Evolutionary conservation across 768 basidiomycete species (phyloP).

Genomic region (Xerocomellus dryophilus): DNA sequence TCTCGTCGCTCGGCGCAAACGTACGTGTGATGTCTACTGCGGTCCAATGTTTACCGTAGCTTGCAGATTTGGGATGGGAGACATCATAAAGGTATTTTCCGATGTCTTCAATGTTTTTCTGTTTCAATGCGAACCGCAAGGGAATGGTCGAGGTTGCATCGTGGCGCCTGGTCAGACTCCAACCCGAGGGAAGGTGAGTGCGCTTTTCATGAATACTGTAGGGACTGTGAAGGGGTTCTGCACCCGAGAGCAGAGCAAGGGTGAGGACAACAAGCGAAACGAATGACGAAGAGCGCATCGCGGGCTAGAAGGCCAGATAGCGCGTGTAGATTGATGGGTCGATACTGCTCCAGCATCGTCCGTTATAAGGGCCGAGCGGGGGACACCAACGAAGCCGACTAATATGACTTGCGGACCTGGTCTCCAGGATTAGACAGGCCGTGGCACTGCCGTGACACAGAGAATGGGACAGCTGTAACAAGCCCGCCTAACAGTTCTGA

Average conservation of each 20-base stretch:
- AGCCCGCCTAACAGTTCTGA: too few species aligned
- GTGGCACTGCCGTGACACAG: too few species aligned
- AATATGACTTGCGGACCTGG: too few species aligned
- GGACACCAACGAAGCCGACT: too few species aligned
- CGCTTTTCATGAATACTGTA: conserved; percentile 43
- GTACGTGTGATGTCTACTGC: conserved; percentile 24
- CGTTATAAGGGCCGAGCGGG: too few species aligned
- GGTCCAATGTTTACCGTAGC: conserved; percentile 47
- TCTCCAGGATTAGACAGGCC: too few species aligned
- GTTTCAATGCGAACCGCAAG: conserved; percentile 33
- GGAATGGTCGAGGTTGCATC: conserved; percentile 29
- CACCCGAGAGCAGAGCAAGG: conserved; percentile 17
- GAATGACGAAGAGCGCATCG: conserved; percentile 13
- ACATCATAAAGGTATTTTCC: conserved; percentile 40
- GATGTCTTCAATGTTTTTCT: conserved; percentile 22
- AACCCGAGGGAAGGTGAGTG: conserved; percentile 31
- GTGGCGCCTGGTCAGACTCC: conserved; percentile 37
- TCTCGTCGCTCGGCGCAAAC: conserved; percentile 27
- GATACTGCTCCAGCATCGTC: too few species aligned
- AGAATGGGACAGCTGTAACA: too few species aligned
- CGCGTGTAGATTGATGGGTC: background rate
- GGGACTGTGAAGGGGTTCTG: conserved; percentile 10
- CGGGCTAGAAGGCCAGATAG: background rate
- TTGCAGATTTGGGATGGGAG: conserved; percentile 37
- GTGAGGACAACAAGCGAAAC: conserved; percentile 6